A percentile compares a stretch with the other conserved stretches of the same genome.
Evolutionary conservation across 164 flowering plant genomes (phyloP).

Genomic region (Litsea cubeba): DNA sequence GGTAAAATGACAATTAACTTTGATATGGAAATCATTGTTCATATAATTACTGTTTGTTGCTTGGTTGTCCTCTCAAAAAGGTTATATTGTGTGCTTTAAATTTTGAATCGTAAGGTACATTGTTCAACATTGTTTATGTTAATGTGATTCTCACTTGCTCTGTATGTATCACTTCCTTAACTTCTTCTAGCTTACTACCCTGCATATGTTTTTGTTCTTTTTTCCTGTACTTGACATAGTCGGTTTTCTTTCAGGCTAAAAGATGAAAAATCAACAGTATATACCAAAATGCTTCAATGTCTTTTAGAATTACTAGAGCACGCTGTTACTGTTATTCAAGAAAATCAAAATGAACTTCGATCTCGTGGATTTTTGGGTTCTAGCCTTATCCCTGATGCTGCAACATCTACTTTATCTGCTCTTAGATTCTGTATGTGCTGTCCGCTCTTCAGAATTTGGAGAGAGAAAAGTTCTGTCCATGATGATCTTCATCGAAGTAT

Average conservation of each 20-base stretch:
- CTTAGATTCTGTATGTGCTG: slow-evolving; percentile 42
- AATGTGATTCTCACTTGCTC: background rate
- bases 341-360: slow-evolving; percentile 27
- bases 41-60: too few species aligned
- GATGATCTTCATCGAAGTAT: slow-evolving; percentile 26
- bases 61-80: too few species aligned
- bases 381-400: slow-evolving; percentile 24
- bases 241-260: slow-evolving; percentile 36
- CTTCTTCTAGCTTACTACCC: background rate
- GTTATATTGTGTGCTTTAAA: too few species aligned
- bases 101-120: too few species aligned
- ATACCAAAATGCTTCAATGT: slow-evolving; percentile 34
- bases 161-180: background rate
- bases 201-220: background rate
- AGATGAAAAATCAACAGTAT: slow-evolving; percentile 40
- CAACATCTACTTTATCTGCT: slow-evolving; percentile 31
- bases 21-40: too few species aligned
- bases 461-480: slow-evolving; percentile 26
- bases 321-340: slow-evolving; percentile 41
- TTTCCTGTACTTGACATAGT: background rate
- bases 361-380: slow-evolving; percentile 31
- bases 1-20: too few species aligned
- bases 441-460: slow-evolving; percentile 41
- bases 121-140: background rate
- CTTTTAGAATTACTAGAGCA: slow-evolving; percentile 42